Evolutionary conservation across 805 yeast species (phyloP).

Genomic region (Candida sithepensis): DNA sequence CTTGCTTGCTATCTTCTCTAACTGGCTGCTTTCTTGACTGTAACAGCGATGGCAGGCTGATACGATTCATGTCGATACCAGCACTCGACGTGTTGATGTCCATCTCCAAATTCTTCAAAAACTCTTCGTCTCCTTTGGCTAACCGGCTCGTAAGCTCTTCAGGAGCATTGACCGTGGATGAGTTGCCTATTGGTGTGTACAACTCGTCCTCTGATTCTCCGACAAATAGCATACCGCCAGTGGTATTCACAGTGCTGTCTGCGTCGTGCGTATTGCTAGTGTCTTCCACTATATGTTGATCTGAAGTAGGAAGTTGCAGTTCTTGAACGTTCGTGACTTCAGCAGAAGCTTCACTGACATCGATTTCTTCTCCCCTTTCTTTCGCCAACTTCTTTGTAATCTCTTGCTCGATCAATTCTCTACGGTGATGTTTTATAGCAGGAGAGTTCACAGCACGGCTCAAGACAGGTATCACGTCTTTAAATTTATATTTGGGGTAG

Average conservation of each 20-base stretch:
- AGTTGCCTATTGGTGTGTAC: constrained; percentile 7
- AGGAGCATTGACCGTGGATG: constrained; percentile 4
- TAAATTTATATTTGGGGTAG: constrained; percentile 76
- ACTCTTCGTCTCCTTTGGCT: not conserved
- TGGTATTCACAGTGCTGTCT: not conserved
- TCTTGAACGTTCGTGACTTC: not conserved
- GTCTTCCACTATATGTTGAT: not conserved
- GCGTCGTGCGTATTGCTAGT: not conserved
- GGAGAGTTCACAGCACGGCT: constrained; percentile 44
- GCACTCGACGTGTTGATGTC: not conserved
- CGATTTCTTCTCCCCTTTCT: constrained; percentile 7
- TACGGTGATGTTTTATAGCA: constrained; percentile 40
- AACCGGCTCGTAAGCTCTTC: not conserved
- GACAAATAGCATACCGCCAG: constrained; percentile 6
- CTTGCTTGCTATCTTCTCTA: not conserved
- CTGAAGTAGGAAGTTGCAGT: not conserved
- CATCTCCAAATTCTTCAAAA: not conserved
- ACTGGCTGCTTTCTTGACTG: not conserved
- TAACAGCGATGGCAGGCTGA: not conserved
- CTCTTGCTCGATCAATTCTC: constrained; percentile 38
- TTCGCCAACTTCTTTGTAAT: constrained; percentile 11
- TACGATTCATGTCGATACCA: not conserved
- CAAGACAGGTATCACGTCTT: constrained; percentile 59
- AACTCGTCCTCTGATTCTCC: constrained; percentile 17
- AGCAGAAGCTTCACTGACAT: too few relatives aligned